Evolutionary conservation across 352 stramenopile species (phyloP).

Genomic region (Vaucheria bursata): DNA sequence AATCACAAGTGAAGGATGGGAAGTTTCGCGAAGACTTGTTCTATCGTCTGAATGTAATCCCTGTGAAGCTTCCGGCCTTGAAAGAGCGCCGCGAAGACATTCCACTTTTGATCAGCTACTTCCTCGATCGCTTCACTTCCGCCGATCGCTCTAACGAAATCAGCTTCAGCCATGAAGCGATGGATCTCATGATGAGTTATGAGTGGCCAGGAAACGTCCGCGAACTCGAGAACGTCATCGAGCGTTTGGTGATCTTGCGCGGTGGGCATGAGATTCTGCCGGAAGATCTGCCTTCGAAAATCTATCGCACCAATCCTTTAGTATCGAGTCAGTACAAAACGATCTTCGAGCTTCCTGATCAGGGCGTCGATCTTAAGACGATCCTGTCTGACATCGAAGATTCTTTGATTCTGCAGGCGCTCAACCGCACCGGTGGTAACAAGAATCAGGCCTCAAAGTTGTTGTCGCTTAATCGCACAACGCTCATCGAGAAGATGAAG

Average conservation of each 20-base stretch:
- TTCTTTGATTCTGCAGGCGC: too few species aligned
- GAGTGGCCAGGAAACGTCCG: neutral
- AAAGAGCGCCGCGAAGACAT: neutral
- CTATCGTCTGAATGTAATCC: neutral
- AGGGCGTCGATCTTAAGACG: too few species aligned
- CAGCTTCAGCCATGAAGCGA: neutral
- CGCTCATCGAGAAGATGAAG: too few species aligned
- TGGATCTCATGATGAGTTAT: neutral
- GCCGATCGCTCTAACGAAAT: neutral
- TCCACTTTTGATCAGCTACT: neutral
- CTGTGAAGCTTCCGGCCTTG: neutral
- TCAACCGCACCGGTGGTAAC: too few species aligned
- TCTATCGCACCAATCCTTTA: too few species aligned
- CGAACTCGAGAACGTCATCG: neutral
- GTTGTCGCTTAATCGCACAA: too few species aligned
- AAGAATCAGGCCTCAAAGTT: too few species aligned
- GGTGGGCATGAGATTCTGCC: too few species aligned
- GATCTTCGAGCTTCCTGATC: too few species aligned
- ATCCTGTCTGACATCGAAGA: too few species aligned
- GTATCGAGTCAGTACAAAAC: too few species aligned
- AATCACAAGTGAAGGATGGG: neutral
- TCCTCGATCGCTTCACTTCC: neutral
- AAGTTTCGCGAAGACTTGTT: neutral
- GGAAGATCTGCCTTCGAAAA: too few species aligned
- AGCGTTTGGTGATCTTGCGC: neutral